Percentiles rank a stretch among this genome's conserved stretches.
phyloP scores from a whole-genome alignment of 371 early-diverging fungal species.

The Mucor mucedo region DNA sequence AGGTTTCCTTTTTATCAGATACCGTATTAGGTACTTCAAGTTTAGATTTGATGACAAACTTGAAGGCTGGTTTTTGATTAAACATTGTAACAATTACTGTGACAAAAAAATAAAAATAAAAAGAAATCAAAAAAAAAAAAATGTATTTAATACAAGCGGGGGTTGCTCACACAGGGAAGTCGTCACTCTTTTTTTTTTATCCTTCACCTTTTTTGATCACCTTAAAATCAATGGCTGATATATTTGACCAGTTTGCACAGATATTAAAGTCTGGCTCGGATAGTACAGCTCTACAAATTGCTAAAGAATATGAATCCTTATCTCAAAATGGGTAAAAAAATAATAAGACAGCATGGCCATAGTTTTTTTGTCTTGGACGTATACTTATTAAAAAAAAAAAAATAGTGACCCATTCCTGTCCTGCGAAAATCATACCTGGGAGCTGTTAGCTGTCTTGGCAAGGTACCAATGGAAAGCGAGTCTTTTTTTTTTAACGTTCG shows the following conservation, averaged over 20 bases:
- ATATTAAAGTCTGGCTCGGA: constrained; percentile 1
- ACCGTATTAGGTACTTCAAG: constrained; percentile 10
- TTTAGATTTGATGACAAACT: constrained; percentile 50
- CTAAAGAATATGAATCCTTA: constrained; percentile 2
- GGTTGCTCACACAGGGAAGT: neutral
- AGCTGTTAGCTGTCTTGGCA: constrained; percentile 2
- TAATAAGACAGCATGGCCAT: no score
- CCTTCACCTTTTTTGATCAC: no score
- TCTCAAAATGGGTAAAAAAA: neutral
- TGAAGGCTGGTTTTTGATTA: constrained; percentile 37
- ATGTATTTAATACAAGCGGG: neutral
- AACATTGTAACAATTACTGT: constrained; percentile 24
- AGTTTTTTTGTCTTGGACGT: no score
- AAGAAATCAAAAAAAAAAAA: constrained; percentile 10
- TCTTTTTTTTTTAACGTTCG: neutral
- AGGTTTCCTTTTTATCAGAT: neutral
- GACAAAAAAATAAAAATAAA: neutral
- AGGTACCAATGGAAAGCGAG: constrained; percentile 1
- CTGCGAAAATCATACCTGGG: constrained; percentile 16
- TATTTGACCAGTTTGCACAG: constrained; percentile 10
- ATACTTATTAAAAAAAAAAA: no score
- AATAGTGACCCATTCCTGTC: constrained; percentile 4
- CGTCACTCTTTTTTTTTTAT: neutral
- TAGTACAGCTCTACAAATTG: neutral
- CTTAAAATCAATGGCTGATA: no score